A percentile compares a stretch with the other conserved stretches of the same genome.
Conservation (phyloP, 2,329 filamentous ascomycete genomes). For the Chaetoscypha palmicola region DNA sequence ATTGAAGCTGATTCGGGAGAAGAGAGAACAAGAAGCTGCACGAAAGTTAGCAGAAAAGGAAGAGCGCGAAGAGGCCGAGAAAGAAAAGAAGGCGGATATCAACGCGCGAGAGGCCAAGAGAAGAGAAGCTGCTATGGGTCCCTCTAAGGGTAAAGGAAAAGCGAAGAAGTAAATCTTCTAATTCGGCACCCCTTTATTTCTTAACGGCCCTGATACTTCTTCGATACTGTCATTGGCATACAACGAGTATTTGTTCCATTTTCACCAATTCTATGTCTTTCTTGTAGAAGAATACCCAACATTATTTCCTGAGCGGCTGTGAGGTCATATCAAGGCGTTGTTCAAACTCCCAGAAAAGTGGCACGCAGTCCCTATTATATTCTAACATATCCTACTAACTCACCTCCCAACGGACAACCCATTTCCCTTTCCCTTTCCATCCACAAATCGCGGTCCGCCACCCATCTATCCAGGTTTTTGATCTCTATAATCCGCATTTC, state of each 20-base stretch:
- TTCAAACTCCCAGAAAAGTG: too few relatives aligned
- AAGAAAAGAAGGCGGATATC: constrained; percentile 40
- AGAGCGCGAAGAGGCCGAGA: constrained; percentile 33
- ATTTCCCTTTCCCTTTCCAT: too few relatives aligned
- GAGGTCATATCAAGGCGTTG: too few relatives aligned
- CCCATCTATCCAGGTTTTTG: too few relatives aligned
- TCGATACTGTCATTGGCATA: constrained; percentile 4
- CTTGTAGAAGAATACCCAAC: constrained; percentile 8
- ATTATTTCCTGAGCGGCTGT: not conserved
- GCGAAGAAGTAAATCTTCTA: constrained; percentile 20
- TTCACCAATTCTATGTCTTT: too few relatives aligned
- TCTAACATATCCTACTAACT: too few relatives aligned
- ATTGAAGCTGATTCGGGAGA: constrained; percentile 73
- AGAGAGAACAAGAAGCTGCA: constrained; percentile 75
- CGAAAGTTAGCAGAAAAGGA: constrained; percentile 55
- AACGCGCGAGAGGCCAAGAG: constrained; percentile 38
- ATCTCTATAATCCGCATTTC: too few relatives aligned
- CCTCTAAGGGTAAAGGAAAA: constrained; percentile 24
- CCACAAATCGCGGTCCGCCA: too few relatives aligned
- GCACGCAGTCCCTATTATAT: too few relatives aligned
- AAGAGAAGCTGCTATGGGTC: constrained; percentile 30
- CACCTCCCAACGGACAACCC: too few relatives aligned
- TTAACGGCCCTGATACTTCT: not conserved
- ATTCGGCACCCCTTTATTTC: not conserved
- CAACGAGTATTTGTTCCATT: not conserved